A percentile compares a stretch with the other conserved stretches of the same genome.
Conservation (phyloP, 2,329 filamentous ascomycete genomes). For the Xylaria sp. region DNA sequence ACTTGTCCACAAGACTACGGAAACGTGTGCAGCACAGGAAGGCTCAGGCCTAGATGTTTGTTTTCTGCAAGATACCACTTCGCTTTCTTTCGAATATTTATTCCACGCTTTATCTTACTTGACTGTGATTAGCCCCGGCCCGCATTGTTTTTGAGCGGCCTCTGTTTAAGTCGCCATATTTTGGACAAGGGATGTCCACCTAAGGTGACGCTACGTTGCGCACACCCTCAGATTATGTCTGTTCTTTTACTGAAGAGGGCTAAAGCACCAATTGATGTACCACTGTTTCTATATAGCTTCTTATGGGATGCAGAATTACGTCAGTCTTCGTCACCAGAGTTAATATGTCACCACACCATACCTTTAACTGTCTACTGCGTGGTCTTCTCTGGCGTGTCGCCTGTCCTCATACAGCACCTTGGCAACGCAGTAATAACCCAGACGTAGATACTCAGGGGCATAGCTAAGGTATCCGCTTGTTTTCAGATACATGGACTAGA, state of each 20-base stretch:
- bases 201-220: conserved; percentile 1
- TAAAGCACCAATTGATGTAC: conserved; percentile 21
- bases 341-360: conserved; percentile 5
- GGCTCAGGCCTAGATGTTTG: conserved; percentile 40
- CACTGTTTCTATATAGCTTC: conserved; percentile 28
- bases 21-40: conserved; percentile 35
- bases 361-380: not conserved
- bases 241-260: conserved; percentile 5
- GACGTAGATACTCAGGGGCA: not conserved
- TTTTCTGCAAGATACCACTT: conserved; percentile 47
- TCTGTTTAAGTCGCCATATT: conserved; percentile 6
- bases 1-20: conserved; percentile 26
- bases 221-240: not conserved
- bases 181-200: conserved; percentile 31
- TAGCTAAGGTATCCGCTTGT: not conserved
- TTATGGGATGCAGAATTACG: conserved; percentile 14
- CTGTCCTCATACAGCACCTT: not conserved
- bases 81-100: conserved; percentile 34
- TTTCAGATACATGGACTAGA: not conserved
- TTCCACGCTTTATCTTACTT: conserved; percentile 17
- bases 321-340: conserved; percentile 1
- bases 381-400: not conserved
- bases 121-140: conserved; percentile 16
- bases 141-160: conserved; percentile 6
- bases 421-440: conserved; percentile 9